Conservation (phyloP, 2,329 filamentous ascomycete genomes). For the Trichoderma semiorbis region DNA sequence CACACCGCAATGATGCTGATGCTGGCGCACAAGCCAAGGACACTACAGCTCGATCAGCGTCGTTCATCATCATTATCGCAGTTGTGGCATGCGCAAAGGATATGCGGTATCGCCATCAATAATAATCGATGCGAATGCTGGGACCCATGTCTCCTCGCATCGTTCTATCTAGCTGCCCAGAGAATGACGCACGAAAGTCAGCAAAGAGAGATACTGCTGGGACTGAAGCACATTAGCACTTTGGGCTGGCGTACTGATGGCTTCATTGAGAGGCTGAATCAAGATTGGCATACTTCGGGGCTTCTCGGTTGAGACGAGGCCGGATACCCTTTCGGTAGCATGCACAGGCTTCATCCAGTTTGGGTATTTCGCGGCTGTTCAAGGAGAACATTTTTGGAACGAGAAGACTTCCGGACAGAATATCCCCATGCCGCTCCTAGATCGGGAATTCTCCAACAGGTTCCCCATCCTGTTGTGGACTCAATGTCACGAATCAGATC, state of each 20-base stretch:
- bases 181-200: background rate
- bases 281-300: background rate
- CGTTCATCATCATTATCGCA: background rate
- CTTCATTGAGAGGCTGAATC: background rate
- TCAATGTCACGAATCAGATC: slow-evolving; percentile 50
- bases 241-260: background rate
- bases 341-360: background rate
- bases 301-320: background rate
- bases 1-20: slow-evolving; percentile 1
- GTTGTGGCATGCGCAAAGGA: slow-evolving; percentile 5
- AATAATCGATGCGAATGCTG: slow-evolving; percentile 6
- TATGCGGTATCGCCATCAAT: background rate
- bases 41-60: background rate
- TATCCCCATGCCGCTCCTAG: slow-evolving; percentile 43
- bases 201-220: background rate
- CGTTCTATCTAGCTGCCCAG: background rate
- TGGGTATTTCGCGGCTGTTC: background rate
- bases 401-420: background rate
- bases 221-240: background rate
- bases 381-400: background rate
- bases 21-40: background rate
- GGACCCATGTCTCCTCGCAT: slow-evolving; percentile 6
- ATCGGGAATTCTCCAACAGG: slow-evolving; percentile 51
- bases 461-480: slow-evolving; percentile 50
- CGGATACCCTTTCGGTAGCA: background rate